Base-by-base conservation (phyloP, 2,329 filamentous ascomycete genomes). In the Neodidymelliopsis sp. region DNA sequence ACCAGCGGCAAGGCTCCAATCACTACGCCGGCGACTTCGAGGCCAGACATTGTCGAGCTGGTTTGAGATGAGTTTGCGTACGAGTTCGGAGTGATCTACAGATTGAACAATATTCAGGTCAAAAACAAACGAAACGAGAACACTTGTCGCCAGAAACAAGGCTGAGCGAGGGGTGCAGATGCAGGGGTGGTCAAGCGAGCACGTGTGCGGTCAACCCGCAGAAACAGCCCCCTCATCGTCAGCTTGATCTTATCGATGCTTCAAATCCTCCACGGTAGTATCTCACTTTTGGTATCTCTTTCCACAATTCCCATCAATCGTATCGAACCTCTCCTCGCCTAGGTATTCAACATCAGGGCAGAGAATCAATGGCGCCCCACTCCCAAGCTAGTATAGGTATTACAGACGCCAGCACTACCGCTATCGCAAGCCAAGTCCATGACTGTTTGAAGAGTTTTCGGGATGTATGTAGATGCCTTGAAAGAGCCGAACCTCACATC, bases 1-100 rank as follows among this genome's bases (percentile, higher is more conserved):
- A 69, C 35, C 23, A 73, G 41, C 6, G 69, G 70, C 38, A 70
- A 54, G 16, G 62, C 46, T 4, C 61, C 66, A 0, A 72, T 53
- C 3, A 70, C 58, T 3, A 70, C 24, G 0, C 67, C 66, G 2
- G 58, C 63, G n/a, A 65, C 42, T 39, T 73, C 70, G 3, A 72
- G 41, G 3, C 66, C 68, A 9, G 67, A 67, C 62, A 65, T 65
- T 29, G 36, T 12, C 13, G 6, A 19, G 22, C 6, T 8, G 10
- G 3, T 16, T 4, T 6, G 7, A 7, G 12, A 16, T 27, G 24
- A 18, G 9, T 5, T 4, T 19, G 37, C 18, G 4, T 5, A 28
- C n/a, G 6, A 40, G 6, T n/a, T n/a, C n/a, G n/a, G 11, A 25
- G 33, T 16, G n/a, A n/a, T n/a, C n/a, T n/a, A n/a, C n/a, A n/a